Evolutionary conservation across 2,329 filamentous ascomycete species (phyloP).

Genomic region (Sarocladium kiliense): DNA sequence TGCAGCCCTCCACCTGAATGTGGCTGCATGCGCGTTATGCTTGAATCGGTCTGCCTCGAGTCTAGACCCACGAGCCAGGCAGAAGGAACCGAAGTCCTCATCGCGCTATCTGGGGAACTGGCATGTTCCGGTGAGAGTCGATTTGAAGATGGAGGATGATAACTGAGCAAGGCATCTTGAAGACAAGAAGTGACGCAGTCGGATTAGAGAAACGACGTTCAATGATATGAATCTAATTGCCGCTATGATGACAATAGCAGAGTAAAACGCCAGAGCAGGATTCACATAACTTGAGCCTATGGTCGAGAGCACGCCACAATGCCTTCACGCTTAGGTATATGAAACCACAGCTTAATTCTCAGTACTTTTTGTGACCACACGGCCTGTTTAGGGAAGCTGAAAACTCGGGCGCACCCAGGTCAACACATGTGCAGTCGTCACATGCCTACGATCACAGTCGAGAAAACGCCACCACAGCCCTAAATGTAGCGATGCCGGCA

Average conservation of each 20-base stretch:
- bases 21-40: background rate
- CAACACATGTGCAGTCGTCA: background rate
- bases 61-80: background rate
- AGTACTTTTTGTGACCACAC: background rate
- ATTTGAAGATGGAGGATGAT: too few species aligned
- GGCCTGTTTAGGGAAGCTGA: background rate
- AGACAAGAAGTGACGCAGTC: background rate
- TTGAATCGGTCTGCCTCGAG: background rate
- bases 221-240: too few species aligned
- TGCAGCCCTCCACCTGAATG: background rate
- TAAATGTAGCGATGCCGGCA: too few species aligned
- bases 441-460: background rate
- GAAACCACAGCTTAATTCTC: background rate
- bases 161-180: background rate
- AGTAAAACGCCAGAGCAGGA: too few species aligned
- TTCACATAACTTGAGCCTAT: background rate
- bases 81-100: background rate
- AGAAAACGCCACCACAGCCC: background rate
- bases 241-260: background rate
- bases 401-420: background rate
- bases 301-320: background rate
- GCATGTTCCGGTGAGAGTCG: too few species aligned
- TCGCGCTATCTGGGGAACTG: background rate
- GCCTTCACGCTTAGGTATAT: background rate
- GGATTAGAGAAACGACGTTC: too few species aligned